These are phyloP conservation scores for Kwoniella shandongensis DNA, from an alignment of 768 basidiomycete genomes.

Conservation along the genomic window DNA sequence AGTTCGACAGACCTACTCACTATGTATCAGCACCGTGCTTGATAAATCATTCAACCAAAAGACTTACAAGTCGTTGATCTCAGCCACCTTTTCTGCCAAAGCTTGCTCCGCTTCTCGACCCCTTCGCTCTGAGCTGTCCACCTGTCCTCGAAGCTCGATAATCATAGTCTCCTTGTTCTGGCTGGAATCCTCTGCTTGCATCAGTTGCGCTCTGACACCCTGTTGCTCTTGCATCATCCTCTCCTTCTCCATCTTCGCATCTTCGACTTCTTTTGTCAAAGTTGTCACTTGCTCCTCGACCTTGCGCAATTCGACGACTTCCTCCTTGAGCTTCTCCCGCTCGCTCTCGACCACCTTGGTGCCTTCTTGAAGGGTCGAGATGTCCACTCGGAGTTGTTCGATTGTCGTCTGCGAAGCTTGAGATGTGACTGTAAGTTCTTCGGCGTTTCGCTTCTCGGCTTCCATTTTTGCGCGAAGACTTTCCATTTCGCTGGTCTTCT, in stretches of 20 bases:
- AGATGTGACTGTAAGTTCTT: no score
- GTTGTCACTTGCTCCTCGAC: background rate
- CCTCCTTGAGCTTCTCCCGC: background rate
- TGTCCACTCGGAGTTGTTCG: background rate
- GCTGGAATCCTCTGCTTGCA: background rate
- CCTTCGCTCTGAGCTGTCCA: background rate
- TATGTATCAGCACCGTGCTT: background rate
- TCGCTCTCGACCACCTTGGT: background rate
- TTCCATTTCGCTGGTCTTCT: no score
- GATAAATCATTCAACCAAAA: background rate
- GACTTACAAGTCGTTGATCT: constrained; percentile 5
- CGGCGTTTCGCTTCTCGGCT: no score
- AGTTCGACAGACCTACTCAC: background rate
- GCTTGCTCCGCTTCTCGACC: background rate
- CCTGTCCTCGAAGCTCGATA: background rate
- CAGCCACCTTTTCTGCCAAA: background rate
- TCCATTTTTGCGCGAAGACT: no score
- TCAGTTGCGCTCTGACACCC: background rate
- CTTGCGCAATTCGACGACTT: background rate
- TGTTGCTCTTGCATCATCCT: background rate
- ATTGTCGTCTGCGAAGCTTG: no score
- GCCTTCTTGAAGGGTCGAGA: background rate
- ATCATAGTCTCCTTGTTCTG: constrained; percentile 5
- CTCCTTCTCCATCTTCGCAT: background rate
- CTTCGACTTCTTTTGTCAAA: background rate